These are phyloP conservation scores for Metarhizium anisopliae DNA, from an alignment of 2,329 filamentous ascomycete genomes.

Conservation along the genomic window DNA sequence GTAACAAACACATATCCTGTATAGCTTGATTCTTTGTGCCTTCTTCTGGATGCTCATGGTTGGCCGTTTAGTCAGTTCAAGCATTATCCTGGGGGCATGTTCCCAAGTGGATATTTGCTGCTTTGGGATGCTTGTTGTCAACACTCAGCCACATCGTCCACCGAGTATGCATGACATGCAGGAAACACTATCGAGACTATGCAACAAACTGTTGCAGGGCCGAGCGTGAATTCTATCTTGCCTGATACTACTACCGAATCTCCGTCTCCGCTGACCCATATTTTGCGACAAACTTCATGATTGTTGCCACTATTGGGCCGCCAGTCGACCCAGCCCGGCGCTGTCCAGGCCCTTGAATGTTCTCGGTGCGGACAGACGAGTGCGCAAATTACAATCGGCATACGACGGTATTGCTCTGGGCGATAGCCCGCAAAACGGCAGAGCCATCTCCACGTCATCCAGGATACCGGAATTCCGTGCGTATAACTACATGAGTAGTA, in stretches of 20 bases:
- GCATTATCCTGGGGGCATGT: no score
- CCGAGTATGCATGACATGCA: not conserved
- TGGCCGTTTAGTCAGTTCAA: no score
- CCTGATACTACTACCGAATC: no score
- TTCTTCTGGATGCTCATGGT: no score
- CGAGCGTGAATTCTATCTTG: not conserved
- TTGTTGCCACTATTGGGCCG: no score
- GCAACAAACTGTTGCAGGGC: not conserved
- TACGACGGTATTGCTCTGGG: not conserved
- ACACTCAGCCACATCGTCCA: not conserved
- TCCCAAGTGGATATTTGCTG: not conserved
- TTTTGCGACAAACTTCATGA: not conserved
- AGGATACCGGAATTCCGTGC: not conserved
- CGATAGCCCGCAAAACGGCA: not conserved
- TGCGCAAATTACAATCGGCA: not conserved
- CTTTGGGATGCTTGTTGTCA: not conserved
- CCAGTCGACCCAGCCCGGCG: no score
- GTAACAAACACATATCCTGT: no score
- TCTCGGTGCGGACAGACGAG: not conserved
- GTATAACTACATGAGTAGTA: not conserved
- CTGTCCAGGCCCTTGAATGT: not conserved
- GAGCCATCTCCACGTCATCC: not conserved
- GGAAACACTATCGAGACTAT: not conserved
- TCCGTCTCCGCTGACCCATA: no score
- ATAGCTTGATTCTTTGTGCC: no score